These are phyloP conservation scores for Pleurostoma richardsiae DNA, from an alignment of 2,329 filamentous ascomycete genomes.

Conservation along the genomic window DNA sequence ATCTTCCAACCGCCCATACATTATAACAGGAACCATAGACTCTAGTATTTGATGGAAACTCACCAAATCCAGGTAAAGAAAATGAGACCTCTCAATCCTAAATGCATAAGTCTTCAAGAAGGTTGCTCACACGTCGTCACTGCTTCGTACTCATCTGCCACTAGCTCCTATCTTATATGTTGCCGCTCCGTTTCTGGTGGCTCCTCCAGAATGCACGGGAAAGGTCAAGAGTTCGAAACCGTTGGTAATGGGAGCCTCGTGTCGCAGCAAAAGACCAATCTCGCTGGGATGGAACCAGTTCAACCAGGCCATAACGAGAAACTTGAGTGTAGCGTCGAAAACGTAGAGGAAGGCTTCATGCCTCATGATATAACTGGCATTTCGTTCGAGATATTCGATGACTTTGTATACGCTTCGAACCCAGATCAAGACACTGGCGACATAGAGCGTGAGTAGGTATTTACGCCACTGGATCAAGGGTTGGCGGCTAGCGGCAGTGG, in stretches of 20 bases:
- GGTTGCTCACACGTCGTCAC: too few species aligned
- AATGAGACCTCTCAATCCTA: too few species aligned
- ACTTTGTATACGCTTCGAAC: conserved; percentile 44
- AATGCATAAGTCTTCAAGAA: too few species aligned
- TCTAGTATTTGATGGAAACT: too few species aligned
- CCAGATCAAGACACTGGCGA: conserved; percentile 36
- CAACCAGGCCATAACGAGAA: conserved; percentile 3
- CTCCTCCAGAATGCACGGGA: too few species aligned
- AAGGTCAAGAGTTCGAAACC: neutral
- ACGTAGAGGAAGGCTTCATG: conserved; percentile 40
- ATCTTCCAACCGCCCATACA: too few species aligned
- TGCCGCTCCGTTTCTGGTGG: too few species aligned
- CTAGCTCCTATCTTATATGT: too few species aligned
- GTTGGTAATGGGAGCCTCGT: neutral
- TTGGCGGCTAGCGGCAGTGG: conserved; percentile 1
- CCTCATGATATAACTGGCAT: conserved; percentile 32
- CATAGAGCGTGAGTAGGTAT: conserved; percentile 34
- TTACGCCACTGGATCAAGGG: conserved; percentile 15
- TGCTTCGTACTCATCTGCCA: too few species aligned
- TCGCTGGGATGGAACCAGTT: conserved; percentile 1
- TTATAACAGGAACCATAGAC: too few species aligned
- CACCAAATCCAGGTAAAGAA: too few species aligned
- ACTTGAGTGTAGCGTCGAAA: conserved; percentile 13
- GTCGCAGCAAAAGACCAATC: neutral
- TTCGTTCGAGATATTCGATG: conserved; percentile 39